Evolutionary conservation across 441 rosid species (phyloP), one percentile per base, ranked within the genome.

Genomic region (Jatropha multifida): DNA sequence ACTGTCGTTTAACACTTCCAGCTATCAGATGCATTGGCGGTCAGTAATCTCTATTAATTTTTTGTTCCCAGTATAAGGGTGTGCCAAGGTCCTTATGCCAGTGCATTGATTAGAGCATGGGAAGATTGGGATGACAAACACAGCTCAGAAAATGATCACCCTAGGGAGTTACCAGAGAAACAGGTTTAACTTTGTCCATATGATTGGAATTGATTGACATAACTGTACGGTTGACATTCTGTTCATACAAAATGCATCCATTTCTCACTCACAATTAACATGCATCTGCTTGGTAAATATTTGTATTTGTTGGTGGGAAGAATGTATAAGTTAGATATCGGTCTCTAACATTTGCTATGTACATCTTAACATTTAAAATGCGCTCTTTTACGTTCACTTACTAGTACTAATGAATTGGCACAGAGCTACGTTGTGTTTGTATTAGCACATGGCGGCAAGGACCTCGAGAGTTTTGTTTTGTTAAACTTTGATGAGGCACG

Each of bases 401-500:
- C 77, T 60, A 15, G 2, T 75, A 14, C 3, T 75, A 67, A 68
- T 68, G 74, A 70, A 73, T 73, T 64, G 86, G 74, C 66, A 66
- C 89, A 95, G 99, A 78, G 94, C 74, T 92, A 88, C 78, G 88
- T 93, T 46, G 92, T 92, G 75, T 93, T 93, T 86, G 93, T 93
- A 77, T 82, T 96, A 69, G 91, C 89, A 86, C 98, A 96, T 77
- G 99, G 99, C 26, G 99, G 99, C 48, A 88, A 90, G 83, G 97
- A 96, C 88, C 97, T 96, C 72, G 99, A 96, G 85, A 84, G 91
- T 82, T 96, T 96, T 73, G 97, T 94, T 54, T 90, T 96, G 59
- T 73, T 79, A 75, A 92, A 90, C 76, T 92, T 86, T 70, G 90
- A 89, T 74, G 99, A 96, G 89, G 96, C 94, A 11, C 82, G 84